Evolutionary conservation across 371 early-diverging fungal species (phyloP), one percentile per base, ranked within the genome.

Genomic region (Mucor sp.): DNA sequence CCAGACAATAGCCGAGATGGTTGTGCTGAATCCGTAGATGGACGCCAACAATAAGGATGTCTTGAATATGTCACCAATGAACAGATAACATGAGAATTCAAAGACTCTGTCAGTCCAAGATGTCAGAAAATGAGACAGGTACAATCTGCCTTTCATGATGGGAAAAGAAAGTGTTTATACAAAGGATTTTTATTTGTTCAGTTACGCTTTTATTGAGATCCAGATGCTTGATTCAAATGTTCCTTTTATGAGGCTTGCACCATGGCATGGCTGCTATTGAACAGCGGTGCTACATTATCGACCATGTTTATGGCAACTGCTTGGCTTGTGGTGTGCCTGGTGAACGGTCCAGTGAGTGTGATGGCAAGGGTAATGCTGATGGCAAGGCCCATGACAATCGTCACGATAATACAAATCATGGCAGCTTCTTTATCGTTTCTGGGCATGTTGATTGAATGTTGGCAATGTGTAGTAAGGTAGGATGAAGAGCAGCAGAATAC

Each of bases 71-170:
- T 59, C 59, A 14, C 23, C 59, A 37, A 59, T 59, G 1, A 59
- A 35, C 0, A 59, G 4, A 15, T 39, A 59, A 35, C 59, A 59
- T 23, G 59, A 25, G 37, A 59, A 59, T 12, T 59, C 59, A 37
- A 37, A 59, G 15, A 59, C 39, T 23, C 59, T 59, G 4, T 59
- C 59, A 23, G 59, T 59, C 59, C 59, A 59, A 21, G 35, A 59
- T n/a, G 59, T 59, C 9, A 59, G 25, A 6, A 59, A 59, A 39
- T 59, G 59, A 33, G 39, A 59, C 8, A 35, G 6, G 12, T 59
- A 59, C 12, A 59, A 5, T 35, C 12, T 59, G 9, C 39, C 37
- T 6, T 59, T 59, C 37, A 59, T 59, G 14, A 15, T 23, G 23
- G 11, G 14, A 39, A 23, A 35, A 23, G 23, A 21, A 58, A 35